Conservation (phyloP, 176 grass and related monocot genomes). For the Phyllostachys edulis region DNA sequence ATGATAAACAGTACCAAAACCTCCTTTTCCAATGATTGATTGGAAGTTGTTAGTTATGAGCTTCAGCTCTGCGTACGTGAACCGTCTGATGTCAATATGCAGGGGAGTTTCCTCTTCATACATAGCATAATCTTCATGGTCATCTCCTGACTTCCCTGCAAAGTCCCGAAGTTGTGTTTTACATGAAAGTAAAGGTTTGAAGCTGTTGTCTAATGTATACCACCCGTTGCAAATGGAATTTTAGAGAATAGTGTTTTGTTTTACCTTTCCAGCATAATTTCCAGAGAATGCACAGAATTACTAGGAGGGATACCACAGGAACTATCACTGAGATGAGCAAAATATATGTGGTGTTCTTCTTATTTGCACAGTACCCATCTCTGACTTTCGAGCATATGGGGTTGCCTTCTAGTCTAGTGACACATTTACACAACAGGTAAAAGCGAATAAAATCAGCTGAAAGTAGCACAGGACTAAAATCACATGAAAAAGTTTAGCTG, state of each 20-base stretch:
- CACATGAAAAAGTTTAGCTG: neutral
- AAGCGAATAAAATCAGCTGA: neutral
- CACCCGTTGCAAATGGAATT: neutral
- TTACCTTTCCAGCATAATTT: conserved; percentile 25
- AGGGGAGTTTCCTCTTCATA: conserved; percentile 43
- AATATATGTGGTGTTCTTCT: neutral
- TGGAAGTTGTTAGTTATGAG: conserved; percentile 37
- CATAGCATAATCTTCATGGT: conserved; percentile 24
- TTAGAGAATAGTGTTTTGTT: neutral
- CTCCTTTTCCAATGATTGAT: conserved; percentile 40
- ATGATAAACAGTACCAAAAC: conserved; percentile 49
- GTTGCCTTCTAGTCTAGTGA: conserved; percentile 20
- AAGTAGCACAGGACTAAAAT: neutral
- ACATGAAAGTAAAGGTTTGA: neutral
- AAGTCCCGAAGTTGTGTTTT: neutral
- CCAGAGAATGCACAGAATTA: neutral
- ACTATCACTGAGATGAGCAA: conserved; percentile 14
- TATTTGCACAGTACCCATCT: neutral
- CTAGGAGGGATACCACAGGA: conserved; percentile 14
- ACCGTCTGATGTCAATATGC: conserved; percentile 32
- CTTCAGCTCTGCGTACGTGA: conserved; percentile 43
- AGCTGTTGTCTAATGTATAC: neutral
- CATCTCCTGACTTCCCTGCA: conserved; percentile 14
- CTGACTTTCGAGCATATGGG: conserved; percentile 18
- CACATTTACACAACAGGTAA: neutral